Conservation (phyloP, 306 rosid species). For the Luffa acutangula region DNA sequence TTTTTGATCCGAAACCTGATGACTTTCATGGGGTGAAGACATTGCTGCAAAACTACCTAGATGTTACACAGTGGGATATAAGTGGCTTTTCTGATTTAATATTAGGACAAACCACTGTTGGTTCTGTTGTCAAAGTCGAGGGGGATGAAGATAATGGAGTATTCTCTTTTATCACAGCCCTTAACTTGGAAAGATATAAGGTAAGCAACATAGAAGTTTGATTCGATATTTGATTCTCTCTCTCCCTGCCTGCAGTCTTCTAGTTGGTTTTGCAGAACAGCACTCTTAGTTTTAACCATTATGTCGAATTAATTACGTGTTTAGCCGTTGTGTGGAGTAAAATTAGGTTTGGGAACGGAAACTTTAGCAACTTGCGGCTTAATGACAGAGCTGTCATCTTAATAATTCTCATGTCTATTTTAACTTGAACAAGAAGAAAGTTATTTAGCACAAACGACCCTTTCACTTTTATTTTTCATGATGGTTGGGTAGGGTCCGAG, state of each 20-base stretch:
- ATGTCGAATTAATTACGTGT: background rate
- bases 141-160: constrained; percentile 77
- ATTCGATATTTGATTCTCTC: background rate
- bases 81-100: constrained; percentile 62
- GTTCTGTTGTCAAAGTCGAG: constrained; percentile 65
- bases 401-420: background rate
- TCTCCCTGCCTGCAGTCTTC: background rate
- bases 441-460: background rate
- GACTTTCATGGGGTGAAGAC: constrained; percentile 88
- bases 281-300: background rate
- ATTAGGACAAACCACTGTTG: constrained; percentile 60
- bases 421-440: background rate
- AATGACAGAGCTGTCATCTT: background rate
- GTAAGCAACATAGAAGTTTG: constrained; percentile 27
- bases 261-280: background rate
- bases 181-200: constrained; percentile 60
- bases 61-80: constrained; percentile 64
- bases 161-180: constrained; percentile 54
- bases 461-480: background rate
- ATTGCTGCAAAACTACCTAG: constrained; percentile 63
- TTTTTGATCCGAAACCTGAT: constrained; percentile 70
- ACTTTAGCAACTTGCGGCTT: background rate
- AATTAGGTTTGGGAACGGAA: background rate
- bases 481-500: background rate
- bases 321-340: background rate